phyloP scores from a whole-genome alignment of 1,139 yeast genomes.

The Taphrina sp. region DNA sequence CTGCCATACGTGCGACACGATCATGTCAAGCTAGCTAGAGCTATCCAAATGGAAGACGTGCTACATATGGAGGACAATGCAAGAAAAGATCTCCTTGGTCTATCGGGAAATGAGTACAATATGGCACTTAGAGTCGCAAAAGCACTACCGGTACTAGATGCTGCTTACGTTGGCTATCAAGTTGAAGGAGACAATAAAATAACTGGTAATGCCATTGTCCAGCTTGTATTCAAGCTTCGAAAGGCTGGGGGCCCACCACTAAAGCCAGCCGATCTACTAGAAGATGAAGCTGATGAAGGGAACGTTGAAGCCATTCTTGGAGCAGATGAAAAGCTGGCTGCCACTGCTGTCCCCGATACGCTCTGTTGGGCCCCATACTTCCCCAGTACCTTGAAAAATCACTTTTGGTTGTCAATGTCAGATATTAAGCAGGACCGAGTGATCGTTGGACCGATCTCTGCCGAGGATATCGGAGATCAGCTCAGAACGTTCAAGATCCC shows the following conservation, averaged over 20 bases:
- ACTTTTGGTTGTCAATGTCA: constrained; percentile 34
- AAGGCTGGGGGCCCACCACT: constrained; percentile 48
- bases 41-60: constrained; percentile 63
- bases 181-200: constrained; percentile 85
- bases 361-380: constrained; percentile 32
- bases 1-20: constrained; percentile 66
- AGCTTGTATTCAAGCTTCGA: constrained; percentile 70
- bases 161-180: constrained; percentile 68
- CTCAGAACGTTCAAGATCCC: constrained; percentile 32
- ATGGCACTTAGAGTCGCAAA: constrained; percentile 61
- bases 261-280: constrained; percentile 3
- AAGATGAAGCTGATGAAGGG: constrained; percentile 20
- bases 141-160: constrained; percentile 65
- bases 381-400: constrained; percentile 29
- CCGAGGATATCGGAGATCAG: constrained; percentile 29
- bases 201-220: constrained; percentile 72
- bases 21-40: constrained; percentile 44
- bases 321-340: constrained; percentile 23
- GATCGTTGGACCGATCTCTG: constrained; percentile 33
- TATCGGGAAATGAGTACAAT: constrained; percentile 48
- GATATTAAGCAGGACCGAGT: constrained; percentile 35
- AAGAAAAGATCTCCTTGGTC: constrained; percentile 57
- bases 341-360: constrained; percentile 24
- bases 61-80: constrained; percentile 58
- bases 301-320: constrained; percentile 25